Evolutionary conservation across 1,139 yeast species (phyloP).

Genomic region (Protomyces pachydermus): DNA sequence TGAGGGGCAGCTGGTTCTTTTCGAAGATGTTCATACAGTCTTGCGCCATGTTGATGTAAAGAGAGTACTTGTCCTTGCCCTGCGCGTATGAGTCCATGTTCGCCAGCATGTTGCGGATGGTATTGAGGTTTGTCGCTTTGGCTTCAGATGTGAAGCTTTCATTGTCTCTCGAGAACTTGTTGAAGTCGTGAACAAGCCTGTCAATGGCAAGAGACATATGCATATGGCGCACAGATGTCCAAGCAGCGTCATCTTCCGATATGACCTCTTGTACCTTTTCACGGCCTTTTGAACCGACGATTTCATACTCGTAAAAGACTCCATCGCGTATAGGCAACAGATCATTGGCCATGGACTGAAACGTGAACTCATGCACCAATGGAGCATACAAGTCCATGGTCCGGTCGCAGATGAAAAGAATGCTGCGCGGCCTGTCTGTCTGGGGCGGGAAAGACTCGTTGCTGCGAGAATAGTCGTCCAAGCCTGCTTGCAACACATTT

Average conservation of each 20-base stretch:
- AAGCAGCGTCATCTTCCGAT: conserved; percentile 65
- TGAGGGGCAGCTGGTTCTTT: conserved; percentile 36
- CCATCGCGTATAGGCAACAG: conserved; percentile 47
- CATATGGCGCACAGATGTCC: conserved; percentile 67
- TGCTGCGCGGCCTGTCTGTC: conserved; percentile 52
- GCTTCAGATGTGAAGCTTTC: conserved; percentile 46
- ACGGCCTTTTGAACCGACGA: conserved; percentile 60
- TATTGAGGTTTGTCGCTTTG: conserved; percentile 39
- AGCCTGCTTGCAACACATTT: conserved; percentile 58
- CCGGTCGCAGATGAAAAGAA: conserved; percentile 73
- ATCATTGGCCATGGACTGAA: conserved; percentile 91
- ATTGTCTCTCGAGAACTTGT: conserved; percentile 65
- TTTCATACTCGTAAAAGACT: conserved; percentile 53
- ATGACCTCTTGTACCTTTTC: conserved; percentile 48
- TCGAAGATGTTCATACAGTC: conserved; percentile 43
- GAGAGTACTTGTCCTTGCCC: conserved; percentile 40
- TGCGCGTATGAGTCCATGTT: conserved; percentile 44
- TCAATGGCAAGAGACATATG: conserved; percentile 77
- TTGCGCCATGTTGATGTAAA: conserved; percentile 43
- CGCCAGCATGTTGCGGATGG: conserved; percentile 44
- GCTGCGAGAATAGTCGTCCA: conserved; percentile 69
- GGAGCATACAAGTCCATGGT: conserved; percentile 81
- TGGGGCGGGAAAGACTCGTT: conserved; percentile 61
- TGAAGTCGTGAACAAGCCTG: conserved; percentile 54
- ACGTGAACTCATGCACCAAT: conserved; percentile 82